Evolutionary conservation across 2,329 filamentous ascomycete species (phyloP), one percentile per base, ranked within the genome.

Genomic region (Clonostachys sp.): DNA sequence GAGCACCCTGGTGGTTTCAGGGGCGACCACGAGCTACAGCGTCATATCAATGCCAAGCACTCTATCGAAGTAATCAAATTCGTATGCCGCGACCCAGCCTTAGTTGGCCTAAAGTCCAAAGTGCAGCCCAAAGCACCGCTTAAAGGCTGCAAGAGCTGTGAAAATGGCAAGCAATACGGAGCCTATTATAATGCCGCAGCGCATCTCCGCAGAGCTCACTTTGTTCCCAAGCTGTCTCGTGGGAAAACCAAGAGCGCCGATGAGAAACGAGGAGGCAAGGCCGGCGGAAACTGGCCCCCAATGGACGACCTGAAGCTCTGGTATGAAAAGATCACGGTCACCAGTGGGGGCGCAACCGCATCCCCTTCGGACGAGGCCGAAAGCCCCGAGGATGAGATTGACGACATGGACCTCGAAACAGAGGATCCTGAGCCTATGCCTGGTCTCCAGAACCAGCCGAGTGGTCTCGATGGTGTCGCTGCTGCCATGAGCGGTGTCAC

Each of bases 181-280:
- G 89, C 88, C 14, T 94, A 96, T 69, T 96, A 97, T 70, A 97
- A 97, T 58, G 92, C 91, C 1, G 91, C 91, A 0, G 92, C 91
- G 1, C 92, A 97, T 62, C 77, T 97, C 9, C 81, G 91, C 40
- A 84, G 92, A 44, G 86, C 87, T 1, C 92, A 97, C 63, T 97
- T 96, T 74, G 88, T 87, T 60, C 85, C 74, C 45, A 81, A 80
- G 65, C 61, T 69, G 3, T 60, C 68, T 8, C 71, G 77, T 13
- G 68, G 67, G 35, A 72, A 73, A 57, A 70, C 43, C 34, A 42
- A 71, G 67, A 57, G 50, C 14, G 44, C 41, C 7, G 70, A 71
- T 14, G 75, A 79, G 58, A 78, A 73, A 61, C 72, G 77, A 13
- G 77, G 77, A 10, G 78, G 75, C 12, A 81, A 75, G 45, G 73